phyloP scores from a whole-genome alignment of 2,329 filamentous ascomycete species.

The Fusarium pseudonygamai region DNA sequence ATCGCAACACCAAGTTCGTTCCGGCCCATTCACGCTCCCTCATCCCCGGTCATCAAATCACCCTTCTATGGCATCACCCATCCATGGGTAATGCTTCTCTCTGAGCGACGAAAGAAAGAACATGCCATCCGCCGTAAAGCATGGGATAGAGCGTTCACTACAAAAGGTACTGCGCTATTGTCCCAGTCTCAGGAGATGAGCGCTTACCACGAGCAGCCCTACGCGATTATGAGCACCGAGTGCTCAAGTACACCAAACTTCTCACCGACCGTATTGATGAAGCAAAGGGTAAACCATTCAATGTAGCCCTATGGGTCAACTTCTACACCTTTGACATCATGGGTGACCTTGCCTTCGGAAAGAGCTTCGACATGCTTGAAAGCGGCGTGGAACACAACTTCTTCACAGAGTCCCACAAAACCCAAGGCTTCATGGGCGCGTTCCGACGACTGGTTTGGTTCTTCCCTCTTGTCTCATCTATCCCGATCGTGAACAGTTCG shows the following conservation, averaged over 20 bases:
- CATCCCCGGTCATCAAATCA: conserved; percentile 1
- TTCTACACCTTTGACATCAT: conserved; percentile 32
- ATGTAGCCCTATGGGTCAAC: conserved; percentile 7
- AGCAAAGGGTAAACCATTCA: neutral
- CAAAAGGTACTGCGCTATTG: conserved; percentile 1
- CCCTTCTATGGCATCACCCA: conserved; percentile 24
- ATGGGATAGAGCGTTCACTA: conserved; percentile 30
- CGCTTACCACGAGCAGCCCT: neutral
- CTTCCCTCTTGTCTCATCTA: neutral
- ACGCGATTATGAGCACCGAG: conserved; percentile 20
- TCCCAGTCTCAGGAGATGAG: neutral
- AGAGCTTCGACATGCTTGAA: conserved; percentile 22
- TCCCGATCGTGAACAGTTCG: neutral
- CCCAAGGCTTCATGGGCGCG: neutral
- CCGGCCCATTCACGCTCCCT: conserved; percentile 13
- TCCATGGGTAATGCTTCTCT: conserved; percentile 11
- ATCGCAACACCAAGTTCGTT: conserved; percentile 23
- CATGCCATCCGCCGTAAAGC: conserved; percentile 23
- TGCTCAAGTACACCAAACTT: conserved; percentile 5
- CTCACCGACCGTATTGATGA: neutral
- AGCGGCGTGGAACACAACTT: neutral
- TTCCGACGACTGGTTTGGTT: neutral
- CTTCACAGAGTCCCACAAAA: neutral
- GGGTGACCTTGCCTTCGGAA: conserved; percentile 26
- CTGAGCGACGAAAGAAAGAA: neutral